Evolutionary conservation across 306 rosid species (phyloP), one percentile per base, ranked within the genome.

Genomic region (Cicer pinnatifidum): DNA sequence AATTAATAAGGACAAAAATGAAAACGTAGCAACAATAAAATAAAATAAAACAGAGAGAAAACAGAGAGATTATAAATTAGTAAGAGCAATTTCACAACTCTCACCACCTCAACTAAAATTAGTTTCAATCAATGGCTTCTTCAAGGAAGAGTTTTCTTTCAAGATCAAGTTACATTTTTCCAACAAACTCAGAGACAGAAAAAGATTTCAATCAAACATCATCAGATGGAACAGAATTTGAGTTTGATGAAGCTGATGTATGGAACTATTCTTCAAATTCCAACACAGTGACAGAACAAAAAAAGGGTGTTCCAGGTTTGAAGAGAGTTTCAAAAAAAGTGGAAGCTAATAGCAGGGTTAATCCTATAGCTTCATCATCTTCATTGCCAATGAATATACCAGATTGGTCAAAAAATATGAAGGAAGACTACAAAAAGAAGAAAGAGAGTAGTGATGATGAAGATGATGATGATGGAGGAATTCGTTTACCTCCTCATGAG

Each of bases 351-450:
- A 50, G 57, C 7, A 45, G 47, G 59, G 63, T 33, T 40, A 51
- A 19, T 7, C 72, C 88, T 1, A 23, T 85, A 39, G 62, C 13
- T 1, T 47, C 75, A 6, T 35, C 75, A 1, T 94, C 98, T 2
- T 94, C 98, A 11, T 37, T 94, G 74, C 99, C 97, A 6, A 70
- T 94, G 51, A 86, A 84, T 57, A 80, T 94, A 54, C 99, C 99
- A 0, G 96, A 94, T 76, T 87, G 99, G 96, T 87, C 97, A 9
- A 85, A 88, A 86, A 87, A 89, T 72, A 79, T 87, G 79, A 92
- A 87, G 61, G 85, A 75, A 3, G 89, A 85, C 2, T 78, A 84
- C 66, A 67, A 72, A 46, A 85, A 84, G 35, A 77, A 71, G 3
- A 20, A 50, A 69, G 80, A 28, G 80, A 50, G 11, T 1, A 63